Base-by-base conservation (phyloP, 768 basidiomycete species). In the Gymnopilus junonius region DNA sequence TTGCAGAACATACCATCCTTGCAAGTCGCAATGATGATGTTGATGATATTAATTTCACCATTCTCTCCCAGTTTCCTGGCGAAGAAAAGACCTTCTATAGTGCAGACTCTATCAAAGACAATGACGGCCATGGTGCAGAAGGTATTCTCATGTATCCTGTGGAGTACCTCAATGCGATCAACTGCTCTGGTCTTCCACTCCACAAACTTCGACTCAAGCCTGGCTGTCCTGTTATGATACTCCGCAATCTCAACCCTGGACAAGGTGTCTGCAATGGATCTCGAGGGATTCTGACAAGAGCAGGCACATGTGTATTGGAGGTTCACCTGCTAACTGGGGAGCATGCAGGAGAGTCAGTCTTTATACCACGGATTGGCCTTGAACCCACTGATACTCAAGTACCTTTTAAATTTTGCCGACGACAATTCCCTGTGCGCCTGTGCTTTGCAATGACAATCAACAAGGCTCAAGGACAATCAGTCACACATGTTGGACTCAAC, bases 401-500 rank as follows among this genome's bases (percentile, higher is more conserved):
- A 59, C 48, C 45, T 0, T 65, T 83, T 35, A 60, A 43, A 14
- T 72, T 34, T 34, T 34, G 32, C 32, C 11, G 76, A 2, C 58
- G 66, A 0, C 81, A 83, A 66, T 83, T 82, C 58, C 80, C 81
- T 14, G 64, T 83, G 2, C 58, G 70, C 0, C 71, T 83, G 1
- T 78, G 78, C 10, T 84, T 83, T 73, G 74, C 76, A 0, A 77
- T 81, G 65, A 77, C 77, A 0, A 79, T 82, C 65, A 83, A 83
- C 61, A 79, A 80, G 61, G 66, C 80, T 5, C 79, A 84, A 70
- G 82, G 83, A 0, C 82, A 83, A 59, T 81, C 79, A 20, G 72
- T 83, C 5, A 60, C 73, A 45, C 25, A 67, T 69, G 75, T 82
- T 57, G 82, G 79, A 2, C 45, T 83, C 14, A 73, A 83, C 64